A percentile compares a stretch with the other conserved stretches of the same genome.
phyloP scores from a whole-genome alignment of 306 rosid genomes.

The Dalbergia oliveri region DNA sequence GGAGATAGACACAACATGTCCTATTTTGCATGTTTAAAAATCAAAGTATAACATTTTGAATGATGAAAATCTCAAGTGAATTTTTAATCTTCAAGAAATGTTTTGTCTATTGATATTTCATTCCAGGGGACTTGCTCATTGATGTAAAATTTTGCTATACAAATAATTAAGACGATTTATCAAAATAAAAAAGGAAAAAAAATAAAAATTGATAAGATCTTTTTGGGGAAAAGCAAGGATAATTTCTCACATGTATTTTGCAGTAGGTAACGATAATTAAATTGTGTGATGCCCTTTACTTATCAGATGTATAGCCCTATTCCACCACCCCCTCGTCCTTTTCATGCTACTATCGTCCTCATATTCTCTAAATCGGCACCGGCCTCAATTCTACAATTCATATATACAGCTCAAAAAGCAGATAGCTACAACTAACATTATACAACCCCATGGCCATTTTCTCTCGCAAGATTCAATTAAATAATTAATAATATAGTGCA shows the following conservation, averaged over 20 bases:
- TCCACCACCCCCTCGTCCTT: conserved; percentile 8
- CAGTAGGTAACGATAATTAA: background rate
- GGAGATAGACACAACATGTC: too few species aligned
- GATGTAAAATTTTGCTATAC: too few species aligned
- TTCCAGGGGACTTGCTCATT: too few species aligned
- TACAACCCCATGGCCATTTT: background rate
- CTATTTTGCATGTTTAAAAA: too few species aligned
- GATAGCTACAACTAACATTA: background rate
- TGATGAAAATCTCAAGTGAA: too few species aligned
- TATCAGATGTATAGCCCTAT: background rate
- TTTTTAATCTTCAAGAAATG: too few species aligned
- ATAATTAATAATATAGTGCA: background rate
- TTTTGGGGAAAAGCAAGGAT: background rate
- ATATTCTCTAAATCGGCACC: conserved; percentile 20
- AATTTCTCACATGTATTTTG: background rate
- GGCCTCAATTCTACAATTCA: conserved; percentile 12
- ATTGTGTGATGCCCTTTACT: background rate
- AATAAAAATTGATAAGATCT: conserved; percentile 1
- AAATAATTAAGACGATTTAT: too few species aligned
- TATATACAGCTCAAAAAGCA: background rate
- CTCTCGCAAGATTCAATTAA: background rate
- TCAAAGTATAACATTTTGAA: too few species aligned
- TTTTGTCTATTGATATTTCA: too few species aligned
- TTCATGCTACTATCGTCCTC: background rate
- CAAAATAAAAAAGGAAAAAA: too few species aligned